Evolutionary conservation across 768 basidiomycete species (phyloP), one percentile per base, ranked within the genome.

Genomic region (Serpula lacrymans): DNA sequence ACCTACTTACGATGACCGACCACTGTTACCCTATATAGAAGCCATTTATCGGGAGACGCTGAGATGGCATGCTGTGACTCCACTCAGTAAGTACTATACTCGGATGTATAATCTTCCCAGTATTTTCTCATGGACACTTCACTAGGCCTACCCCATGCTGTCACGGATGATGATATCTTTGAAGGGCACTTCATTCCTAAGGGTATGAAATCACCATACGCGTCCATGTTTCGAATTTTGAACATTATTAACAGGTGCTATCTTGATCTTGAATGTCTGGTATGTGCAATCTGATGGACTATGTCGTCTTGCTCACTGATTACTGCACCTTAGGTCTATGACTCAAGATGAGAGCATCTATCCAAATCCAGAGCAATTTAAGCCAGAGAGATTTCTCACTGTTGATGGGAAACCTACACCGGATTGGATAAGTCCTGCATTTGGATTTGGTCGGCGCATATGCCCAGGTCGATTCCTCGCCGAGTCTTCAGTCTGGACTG

Each of bases 141-240:
- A 22, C 5, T 1, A 59, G 59, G 53, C 1, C 40, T 63, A 10
- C 56, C 60, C 0, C 60, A 57, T 20, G 42, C 51, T 12, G 51
- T 50, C 3, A 46, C 52, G 5, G 36, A 32, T 1, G 57, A 60
- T 6, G 57, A 59, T 17, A 45, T 51, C 14, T 60, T 55, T 16
- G 45, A 59, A 10, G 62, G 56, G 1, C 66, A 68, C 42, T 57
- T 57, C 28, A 71, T 77, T 29, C 74, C 72, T 0, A 67, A 71
- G 44, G 70, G 66, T 41, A 44, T 23, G 26, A 17, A 11, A 8
- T 18, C 1, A 14, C 20, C 11, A 18, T 18, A 8, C 18, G 32
- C 6, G 16, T 34, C 13, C 5, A 32, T 38, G 4, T 6, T 16
- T 16, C 10, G 22, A 18, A 5, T 20, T 37, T 28, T 32, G 14